Evolutionary conservation across 2,329 filamentous ascomycete genomes (phyloP).

Genomic region (Reticulascus tulasneorum): DNA sequence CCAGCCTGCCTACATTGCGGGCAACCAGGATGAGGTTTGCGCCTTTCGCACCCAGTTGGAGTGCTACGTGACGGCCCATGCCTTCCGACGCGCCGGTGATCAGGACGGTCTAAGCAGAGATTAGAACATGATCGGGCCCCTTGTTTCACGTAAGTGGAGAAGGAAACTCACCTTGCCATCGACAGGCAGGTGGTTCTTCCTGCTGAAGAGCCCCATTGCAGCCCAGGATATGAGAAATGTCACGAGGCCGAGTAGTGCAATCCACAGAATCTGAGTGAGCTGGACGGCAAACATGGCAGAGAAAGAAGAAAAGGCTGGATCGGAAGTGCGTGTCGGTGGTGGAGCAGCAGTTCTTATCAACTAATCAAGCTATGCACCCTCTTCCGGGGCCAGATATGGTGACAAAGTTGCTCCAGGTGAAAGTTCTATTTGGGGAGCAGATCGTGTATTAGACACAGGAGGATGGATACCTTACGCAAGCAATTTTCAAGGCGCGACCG

Average conservation of each 20-base stretch:
- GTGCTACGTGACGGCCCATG: slow-evolving; percentile 75
- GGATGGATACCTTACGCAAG: no score
- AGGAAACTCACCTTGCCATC: slow-evolving; percentile 67
- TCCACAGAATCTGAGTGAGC: slow-evolving; percentile 31
- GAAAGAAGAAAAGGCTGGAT: background rate
- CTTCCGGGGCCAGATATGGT: no score
- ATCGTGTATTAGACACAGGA: no score
- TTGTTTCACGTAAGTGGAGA: background rate
- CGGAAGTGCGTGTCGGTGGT: background rate
- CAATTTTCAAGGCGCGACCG: no score
- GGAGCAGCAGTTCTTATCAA: no score
- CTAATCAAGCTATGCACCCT: no score
- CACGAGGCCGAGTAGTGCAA: slow-evolving; percentile 42
- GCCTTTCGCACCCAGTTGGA: slow-evolving; percentile 74
- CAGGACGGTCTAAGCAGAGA: slow-evolving; percentile 64
- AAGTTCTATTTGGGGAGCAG: no score
- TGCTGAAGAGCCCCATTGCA: slow-evolving; percentile 64
- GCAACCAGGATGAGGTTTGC: slow-evolving; percentile 85
- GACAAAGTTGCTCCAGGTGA: no score
- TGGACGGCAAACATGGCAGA: background rate
- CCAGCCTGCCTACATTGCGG: slow-evolving; percentile 70
- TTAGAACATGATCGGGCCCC: slow-evolving; percentile 3
- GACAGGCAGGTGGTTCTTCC: slow-evolving; percentile 76
- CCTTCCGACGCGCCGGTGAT: slow-evolving; percentile 92
- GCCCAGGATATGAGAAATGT: slow-evolving; percentile 30